Conservation (phyloP, 2,329 filamentous ascomycete genomes). For the Elsinoe arachidis region DNA sequence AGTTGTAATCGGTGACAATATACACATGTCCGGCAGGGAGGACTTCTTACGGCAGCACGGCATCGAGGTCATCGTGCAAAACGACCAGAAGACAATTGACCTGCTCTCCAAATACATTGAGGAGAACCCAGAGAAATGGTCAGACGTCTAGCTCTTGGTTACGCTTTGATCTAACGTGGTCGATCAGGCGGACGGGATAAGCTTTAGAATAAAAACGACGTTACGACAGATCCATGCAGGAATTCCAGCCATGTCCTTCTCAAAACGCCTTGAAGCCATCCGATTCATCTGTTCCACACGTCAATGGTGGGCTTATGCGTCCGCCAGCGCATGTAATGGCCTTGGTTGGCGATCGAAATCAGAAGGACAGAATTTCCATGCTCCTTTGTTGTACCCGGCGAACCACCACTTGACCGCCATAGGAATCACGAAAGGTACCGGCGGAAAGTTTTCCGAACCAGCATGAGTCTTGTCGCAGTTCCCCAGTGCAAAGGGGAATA, state of each 20-base stretch:
- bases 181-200: background rate
- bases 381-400: background rate
- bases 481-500: background rate
- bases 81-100: background rate
- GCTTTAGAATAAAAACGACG: no score
- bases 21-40: constrained; percentile 11
- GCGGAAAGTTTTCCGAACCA: background rate
- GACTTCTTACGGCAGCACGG: constrained; percentile 7
- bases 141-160: background rate
- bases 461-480: background rate
- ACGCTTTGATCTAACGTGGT: background rate
- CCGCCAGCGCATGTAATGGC: background rate
- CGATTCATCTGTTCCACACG: no score
- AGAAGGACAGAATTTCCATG: background rate
- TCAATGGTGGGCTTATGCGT: background rate
- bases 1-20: constrained; percentile 11
- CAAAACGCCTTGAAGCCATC: no score
- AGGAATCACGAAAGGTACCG: background rate
- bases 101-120: constrained; percentile 10
- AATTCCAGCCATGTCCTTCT: no score
- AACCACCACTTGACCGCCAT: background rate
- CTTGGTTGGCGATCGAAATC: background rate
- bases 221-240: background rate
- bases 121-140: constrained; percentile 4
- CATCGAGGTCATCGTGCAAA: constrained; percentile 6